Conservation (phyloP, 2,329 filamentous ascomycete genomes). For the Calonectria fujianensis region DNA sequence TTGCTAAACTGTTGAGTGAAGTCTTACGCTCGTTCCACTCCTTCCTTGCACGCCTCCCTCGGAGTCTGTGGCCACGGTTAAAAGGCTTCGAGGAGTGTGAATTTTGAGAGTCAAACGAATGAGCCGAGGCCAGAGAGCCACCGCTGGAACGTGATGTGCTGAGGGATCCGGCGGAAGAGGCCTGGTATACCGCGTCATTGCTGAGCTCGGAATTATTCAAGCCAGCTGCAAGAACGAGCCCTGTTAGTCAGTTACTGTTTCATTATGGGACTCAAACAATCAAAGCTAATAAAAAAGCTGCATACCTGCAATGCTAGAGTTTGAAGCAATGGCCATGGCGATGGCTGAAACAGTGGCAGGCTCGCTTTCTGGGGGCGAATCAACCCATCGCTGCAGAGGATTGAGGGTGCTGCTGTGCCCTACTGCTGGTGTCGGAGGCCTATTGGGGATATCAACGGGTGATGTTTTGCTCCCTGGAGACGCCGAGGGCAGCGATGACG, state of each 20-base stretch:
- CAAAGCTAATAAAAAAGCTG: constrained; percentile 46
- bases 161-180: constrained; percentile 19
- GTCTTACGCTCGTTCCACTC: not conserved
- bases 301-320: constrained; percentile 61
- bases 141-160: constrained; percentile 30
- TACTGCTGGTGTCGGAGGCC: constrained; percentile 60
- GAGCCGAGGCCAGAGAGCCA: constrained; percentile 21
- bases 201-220: not conserved
- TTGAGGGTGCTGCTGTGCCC: constrained; percentile 42
- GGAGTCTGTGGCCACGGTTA: not conserved
- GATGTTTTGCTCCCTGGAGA: constrained; percentile 8
- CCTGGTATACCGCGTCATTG: not conserved
- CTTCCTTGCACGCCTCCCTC: not conserved
- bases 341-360: constrained; percentile 57
- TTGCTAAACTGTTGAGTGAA: not conserved
- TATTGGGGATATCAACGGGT: constrained; percentile 29
- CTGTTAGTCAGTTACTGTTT: not conserved
- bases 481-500: not conserved
- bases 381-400: constrained; percentile 58
- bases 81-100: not conserved
- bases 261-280: not conserved
- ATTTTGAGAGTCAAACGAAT: constrained; percentile 11
- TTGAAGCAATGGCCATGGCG: constrained; percentile 54
- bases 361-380: constrained; percentile 60
- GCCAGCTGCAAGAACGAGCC: not conserved